Base-by-base conservation (phyloP, 73 alveolate genomes). In the Loxodes magnus region DNA sequence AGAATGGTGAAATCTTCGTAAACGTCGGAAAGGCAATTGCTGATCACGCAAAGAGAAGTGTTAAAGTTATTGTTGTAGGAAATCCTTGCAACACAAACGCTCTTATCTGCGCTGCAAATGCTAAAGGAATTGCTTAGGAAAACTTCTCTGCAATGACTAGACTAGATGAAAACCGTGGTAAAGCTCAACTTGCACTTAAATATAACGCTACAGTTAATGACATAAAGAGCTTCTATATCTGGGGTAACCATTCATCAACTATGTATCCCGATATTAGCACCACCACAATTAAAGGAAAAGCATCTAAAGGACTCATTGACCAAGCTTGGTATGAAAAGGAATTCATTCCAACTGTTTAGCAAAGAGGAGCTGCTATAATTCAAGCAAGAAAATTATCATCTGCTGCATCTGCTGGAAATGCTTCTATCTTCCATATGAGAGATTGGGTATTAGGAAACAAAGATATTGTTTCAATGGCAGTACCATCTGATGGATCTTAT, bases 61-160 rank as follows among this genome's bases (percentile, higher is more conserved):
- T 61, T 55, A 92, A 88, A 87, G 81, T 87, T 44, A 55, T 93
- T 39, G 97, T 90, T n/a, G 95, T 93, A 21, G 98, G 97, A 17
- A 93, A 93, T 88, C 99, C 99, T 50, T 92, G 96, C 61, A 93
- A 93, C 77, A 93, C 99, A 20, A 93, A 93, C 71, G 79, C 94
- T 53, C 70, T 90, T 81, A 89, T 93, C 50, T 72, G 82, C 28
- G 76, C 84, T 43, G 85, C 84, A 71, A 60, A 82, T 60, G 92
- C 95, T 43, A 59, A 65, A 57, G 92, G 60, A 31, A 89, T 93
- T 43, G 94, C 95, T 3, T 73, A 75, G 64, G 93, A 87, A 62
- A 93, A 93, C 82, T 83, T 93, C 87, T 80, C 96, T 29, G 94
- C 97, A 25, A 83, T 93, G 93, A 88, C 98, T 31, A 69, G 99